phyloP scores from a whole-genome alignment of 1,139 yeast species.

The Saccharomyces pastorianus region DNA sequence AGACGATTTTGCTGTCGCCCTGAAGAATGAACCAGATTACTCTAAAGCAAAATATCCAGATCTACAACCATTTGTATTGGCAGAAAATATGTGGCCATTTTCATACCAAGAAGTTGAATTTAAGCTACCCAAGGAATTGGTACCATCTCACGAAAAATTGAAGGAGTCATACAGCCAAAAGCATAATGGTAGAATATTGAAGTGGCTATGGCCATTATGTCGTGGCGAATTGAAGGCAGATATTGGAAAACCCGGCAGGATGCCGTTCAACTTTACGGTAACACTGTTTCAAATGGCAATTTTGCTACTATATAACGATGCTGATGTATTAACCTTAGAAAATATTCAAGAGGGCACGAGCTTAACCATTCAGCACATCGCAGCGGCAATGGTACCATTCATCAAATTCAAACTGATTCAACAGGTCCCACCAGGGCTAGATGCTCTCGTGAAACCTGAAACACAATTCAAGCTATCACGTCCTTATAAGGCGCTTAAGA shows the following conservation, averaged over 20 bases:
- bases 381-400: slow-evolving; percentile 69
- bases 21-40: slow-evolving; percentile 32
- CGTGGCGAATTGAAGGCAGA: slow-evolving; percentile 91
- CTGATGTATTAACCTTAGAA: slow-evolving; percentile 47
- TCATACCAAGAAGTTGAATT: slow-evolving; percentile 40
- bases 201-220: slow-evolving; percentile 94
- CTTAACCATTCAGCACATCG: slow-evolving; percentile 55
- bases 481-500: slow-evolving; percentile 79
- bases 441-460: slow-evolving; percentile 40
- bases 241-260: slow-evolving; percentile 71
- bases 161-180: slow-evolving; percentile 61
- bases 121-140: slow-evolving; percentile 55
- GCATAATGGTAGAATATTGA: slow-evolving; percentile 81
- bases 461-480: slow-evolving; percentile 64
- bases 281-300: slow-evolving; percentile 85
- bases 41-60: slow-evolving; percentile 42
- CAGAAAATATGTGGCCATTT: slow-evolving; percentile 89
- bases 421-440: slow-evolving; percentile 53
- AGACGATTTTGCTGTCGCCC: slow-evolving; percentile 49
- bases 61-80: slow-evolving; percentile 70
- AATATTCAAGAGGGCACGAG: slow-evolving; percentile 64
- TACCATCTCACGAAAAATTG: slow-evolving; percentile 57
- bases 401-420: slow-evolving; percentile 68
- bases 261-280: slow-evolving; percentile 74
- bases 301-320: slow-evolving; percentile 60